Conservation (phyloP, 768 basidiomycete species). For the Russula compacta region DNA sequence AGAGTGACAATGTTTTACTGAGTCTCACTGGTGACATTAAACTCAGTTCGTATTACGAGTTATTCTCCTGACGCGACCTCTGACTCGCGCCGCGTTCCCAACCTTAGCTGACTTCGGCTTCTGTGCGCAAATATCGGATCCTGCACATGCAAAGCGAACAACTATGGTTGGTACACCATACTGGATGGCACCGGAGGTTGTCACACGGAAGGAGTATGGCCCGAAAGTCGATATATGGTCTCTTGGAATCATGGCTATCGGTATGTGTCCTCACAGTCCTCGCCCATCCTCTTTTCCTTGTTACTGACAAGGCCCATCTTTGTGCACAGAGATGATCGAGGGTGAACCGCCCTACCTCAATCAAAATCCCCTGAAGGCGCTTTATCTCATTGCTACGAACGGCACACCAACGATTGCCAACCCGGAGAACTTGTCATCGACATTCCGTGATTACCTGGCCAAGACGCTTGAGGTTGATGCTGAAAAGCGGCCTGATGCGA, state of each 20-base stretch:
- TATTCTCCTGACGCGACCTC: not conserved
- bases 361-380: conserved; percentile 92
- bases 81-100: not conserved
- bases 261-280: conserved; percentile 33
- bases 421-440: conserved; percentile 61
- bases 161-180: conserved; percentile 99
- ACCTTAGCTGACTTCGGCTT: conserved; percentile 92
- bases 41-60: conserved; percentile 59
- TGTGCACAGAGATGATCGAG: conserved; percentile 83
- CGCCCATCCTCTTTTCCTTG: not conserved
- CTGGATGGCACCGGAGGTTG: conserved; percentile 99
- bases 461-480: conserved; percentile 90
- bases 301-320: not conserved
- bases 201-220: conserved; percentile 95
- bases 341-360: conserved; percentile 95
- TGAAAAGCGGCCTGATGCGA: conserved; percentile 85
- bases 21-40: conserved; percentile 96
- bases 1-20: conserved; percentile 94
- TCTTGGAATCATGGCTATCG: conserved; percentile 93
- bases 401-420: conserved; percentile 96
- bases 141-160: conserved; percentile 78
- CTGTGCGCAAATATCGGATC: conserved; percentile 89
- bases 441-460: conserved; percentile 85
- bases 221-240: conserved; percentile 99
- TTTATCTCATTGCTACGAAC: conserved; percentile 97